Evolutionary conservation across 176 grass and related monocot genomes (phyloP).

Genomic region (Triticum monococcum): DNA sequence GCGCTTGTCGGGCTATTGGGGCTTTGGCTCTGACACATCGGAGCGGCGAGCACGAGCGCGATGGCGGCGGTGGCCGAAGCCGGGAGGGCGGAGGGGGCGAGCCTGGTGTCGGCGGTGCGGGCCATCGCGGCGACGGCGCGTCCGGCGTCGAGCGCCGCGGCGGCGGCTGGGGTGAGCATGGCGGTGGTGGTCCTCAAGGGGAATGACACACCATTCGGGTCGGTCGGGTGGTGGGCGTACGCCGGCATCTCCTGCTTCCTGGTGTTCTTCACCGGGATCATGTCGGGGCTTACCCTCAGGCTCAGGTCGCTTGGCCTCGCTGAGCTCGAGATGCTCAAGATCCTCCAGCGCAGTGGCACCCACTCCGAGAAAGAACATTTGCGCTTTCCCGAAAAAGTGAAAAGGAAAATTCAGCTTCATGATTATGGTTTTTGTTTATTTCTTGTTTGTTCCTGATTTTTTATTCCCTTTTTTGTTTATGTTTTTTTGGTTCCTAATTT

Average conservation of each 20-base stretch:
- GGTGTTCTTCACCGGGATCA: slow-evolving; percentile 96
- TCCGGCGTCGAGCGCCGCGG: slow-evolving; percentile 36
- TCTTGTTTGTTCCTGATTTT: too few relatives aligned
- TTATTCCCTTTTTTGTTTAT: too few relatives aligned
- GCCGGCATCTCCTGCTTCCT: slow-evolving; percentile 82
- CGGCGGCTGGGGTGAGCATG: slow-evolving; percentile 11
- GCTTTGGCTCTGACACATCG: slow-evolving; percentile 26
- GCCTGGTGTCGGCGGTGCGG: slow-evolving; percentile 30
- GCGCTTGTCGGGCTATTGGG: slow-evolving; percentile 29
- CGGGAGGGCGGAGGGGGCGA: neutral
- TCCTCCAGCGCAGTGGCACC: slow-evolving; percentile 80
- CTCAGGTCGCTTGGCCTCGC: slow-evolving; percentile 97
- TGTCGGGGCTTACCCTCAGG: slow-evolving; percentile 95
- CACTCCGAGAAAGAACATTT: slow-evolving; percentile 53
- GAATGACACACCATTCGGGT: slow-evolving; percentile 78
- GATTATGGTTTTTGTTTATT: too few relatives aligned
- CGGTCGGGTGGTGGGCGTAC: slow-evolving; percentile 66
- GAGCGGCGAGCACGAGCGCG: neutral
- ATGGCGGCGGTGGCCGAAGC: slow-evolving; percentile 17
- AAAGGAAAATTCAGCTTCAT: too few relatives aligned
- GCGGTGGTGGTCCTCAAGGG: slow-evolving; percentile 32
- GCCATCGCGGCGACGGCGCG: slow-evolving; percentile 47
- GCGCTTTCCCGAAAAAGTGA: too few relatives aligned
- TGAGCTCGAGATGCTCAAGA: slow-evolving; percentile 97
- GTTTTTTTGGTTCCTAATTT: too few relatives aligned